phyloP scores from a whole-genome alignment of 768 basidiomycete species.

The Lactarius quietus region DNA sequence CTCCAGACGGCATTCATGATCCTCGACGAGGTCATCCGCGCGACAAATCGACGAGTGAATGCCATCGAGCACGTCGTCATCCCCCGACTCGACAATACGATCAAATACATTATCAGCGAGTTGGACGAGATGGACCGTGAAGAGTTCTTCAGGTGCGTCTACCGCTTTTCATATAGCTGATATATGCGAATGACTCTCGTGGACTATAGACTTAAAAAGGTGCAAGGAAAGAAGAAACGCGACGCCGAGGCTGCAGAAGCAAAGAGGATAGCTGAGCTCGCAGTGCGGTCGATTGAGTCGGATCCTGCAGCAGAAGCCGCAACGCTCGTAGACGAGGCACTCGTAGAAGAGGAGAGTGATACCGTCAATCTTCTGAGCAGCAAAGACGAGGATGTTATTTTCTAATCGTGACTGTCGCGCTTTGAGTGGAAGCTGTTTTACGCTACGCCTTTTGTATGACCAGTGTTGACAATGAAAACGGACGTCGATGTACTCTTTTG shows the following conservation, averaged over 20 bases:
- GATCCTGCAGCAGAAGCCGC: slow-evolving; percentile 1
- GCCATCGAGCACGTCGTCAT: slow-evolving; percentile 98
- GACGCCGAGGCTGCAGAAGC: slow-evolving; percentile 45
- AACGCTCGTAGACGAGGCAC: background rate
- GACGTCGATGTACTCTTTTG: background rate
- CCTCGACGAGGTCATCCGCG: slow-evolving; percentile 97
- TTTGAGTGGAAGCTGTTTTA: slow-evolving; percentile 8
- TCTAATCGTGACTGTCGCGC: slow-evolving; percentile 44
- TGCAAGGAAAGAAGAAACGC: slow-evolving; percentile 95
- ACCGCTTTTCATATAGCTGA: slow-evolving; percentile 1
- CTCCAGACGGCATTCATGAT: slow-evolving; percentile 99
- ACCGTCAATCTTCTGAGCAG: slow-evolving; percentile 68
- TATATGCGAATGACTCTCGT: background rate
- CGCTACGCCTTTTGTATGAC: background rate
- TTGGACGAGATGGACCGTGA: slow-evolving; percentile 98
- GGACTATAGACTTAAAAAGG: slow-evolving; percentile 80
- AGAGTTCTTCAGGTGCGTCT: slow-evolving; percentile 79
- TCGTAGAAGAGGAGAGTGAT: slow-evolving; percentile 31
- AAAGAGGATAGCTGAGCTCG: slow-evolving; percentile 19
- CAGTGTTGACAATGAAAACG: background rate
- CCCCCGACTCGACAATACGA: slow-evolving; percentile 92
- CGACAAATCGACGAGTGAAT: slow-evolving; percentile 98
- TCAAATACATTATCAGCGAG: slow-evolving; percentile 97
- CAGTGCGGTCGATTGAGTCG: slow-evolving; percentile 19
- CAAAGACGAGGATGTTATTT: slow-evolving; percentile 93